Percentiles rank a stretch among this genome's conserved stretches.
These are phyloP conservation scores for Brassica rapa DNA, from an alignment of 345 rosid species.

Conservation along the genomic window DNA sequence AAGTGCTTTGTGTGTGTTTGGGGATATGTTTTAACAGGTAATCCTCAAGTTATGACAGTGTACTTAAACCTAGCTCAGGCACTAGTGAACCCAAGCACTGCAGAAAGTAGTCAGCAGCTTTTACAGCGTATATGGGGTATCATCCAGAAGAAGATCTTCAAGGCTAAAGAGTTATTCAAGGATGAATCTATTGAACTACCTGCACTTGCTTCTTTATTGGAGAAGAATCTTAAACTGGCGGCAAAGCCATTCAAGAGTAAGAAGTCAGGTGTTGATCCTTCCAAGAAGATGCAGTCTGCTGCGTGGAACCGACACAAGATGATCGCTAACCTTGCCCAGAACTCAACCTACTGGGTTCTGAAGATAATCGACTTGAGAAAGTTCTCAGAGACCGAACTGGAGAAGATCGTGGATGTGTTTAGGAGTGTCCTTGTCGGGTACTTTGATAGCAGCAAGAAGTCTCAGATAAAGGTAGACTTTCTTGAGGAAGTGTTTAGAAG, in stretches of 20 bases:
- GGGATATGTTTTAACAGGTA: slow-evolving; percentile 47
- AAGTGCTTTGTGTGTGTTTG: slow-evolving; percentile 8
- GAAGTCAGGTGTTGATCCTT: slow-evolving; percentile 55
- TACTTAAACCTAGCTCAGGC: slow-evolving; percentile 79
- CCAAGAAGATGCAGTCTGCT: slow-evolving; percentile 77
- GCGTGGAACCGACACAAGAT: slow-evolving; percentile 72
- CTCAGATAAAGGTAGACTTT: slow-evolving; percentile 73
- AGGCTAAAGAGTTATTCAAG: slow-evolving; percentile 73
- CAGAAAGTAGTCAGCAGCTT: slow-evolving; percentile 85
- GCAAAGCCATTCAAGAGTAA: slow-evolving; percentile 90
- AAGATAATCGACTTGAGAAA: slow-evolving; percentile 73
- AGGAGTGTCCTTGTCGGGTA: slow-evolving; percentile 54
- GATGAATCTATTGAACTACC: slow-evolving; percentile 56
- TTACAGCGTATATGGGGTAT: slow-evolving; percentile 94
- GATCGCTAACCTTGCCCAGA: slow-evolving; percentile 65
- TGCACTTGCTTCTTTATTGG: slow-evolving; percentile 63
- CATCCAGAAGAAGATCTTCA: slow-evolving; percentile 83
- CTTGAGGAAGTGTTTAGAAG: slow-evolving; percentile 76
- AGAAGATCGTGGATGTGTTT: slow-evolving; percentile 59
- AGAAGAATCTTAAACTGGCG: slow-evolving; percentile 76
- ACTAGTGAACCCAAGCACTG: slow-evolving; percentile 66
- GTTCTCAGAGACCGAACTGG: slow-evolving; percentile 54
- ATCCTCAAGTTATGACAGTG: slow-evolving; percentile 80
- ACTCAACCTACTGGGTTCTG: slow-evolving; percentile 77
- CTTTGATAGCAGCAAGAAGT: slow-evolving; percentile 73